Evolutionary conservation across 2,329 filamentous ascomycete species (phyloP).

Genomic region (Xylaria sp.): DNA sequence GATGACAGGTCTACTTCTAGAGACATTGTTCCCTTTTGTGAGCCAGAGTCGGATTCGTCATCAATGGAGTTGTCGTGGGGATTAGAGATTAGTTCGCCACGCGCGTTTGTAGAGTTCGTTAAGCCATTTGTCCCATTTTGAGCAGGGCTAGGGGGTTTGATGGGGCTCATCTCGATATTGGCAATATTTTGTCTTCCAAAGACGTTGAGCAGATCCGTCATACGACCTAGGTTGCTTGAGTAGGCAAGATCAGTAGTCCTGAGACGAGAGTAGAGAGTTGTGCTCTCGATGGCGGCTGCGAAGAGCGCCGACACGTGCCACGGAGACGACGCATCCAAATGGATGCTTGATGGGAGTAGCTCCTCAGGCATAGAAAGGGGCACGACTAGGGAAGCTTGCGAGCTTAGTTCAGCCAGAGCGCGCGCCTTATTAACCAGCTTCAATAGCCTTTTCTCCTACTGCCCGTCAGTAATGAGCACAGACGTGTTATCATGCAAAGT

Average conservation of each 20-base stretch:
- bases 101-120: constrained; percentile 33
- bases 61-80: constrained; percentile 43
- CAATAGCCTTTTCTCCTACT: constrained; percentile 65
- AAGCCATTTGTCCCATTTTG: constrained; percentile 33
- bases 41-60: constrained; percentile 34
- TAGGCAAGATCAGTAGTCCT: constrained; percentile 49
- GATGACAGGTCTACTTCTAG: constrained; percentile 50
- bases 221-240: constrained; percentile 61
- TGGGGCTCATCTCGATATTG: constrained; percentile 71
- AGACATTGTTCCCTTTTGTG: constrained; percentile 39
- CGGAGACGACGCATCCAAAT: constrained; percentile 65
- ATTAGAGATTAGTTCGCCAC: constrained; percentile 38
- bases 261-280: constrained; percentile 77
- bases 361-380: constrained; percentile 71
- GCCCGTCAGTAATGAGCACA: constrained; percentile 2
- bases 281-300: constrained; percentile 76
- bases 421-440: constrained; percentile 76
- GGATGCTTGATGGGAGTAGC: constrained; percentile 61
- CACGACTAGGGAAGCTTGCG: constrained; percentile 76
- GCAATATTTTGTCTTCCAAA: constrained; percentile 82
- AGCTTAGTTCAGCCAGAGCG: constrained; percentile 70
- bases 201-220: constrained; percentile 71
- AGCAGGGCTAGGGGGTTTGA: constrained; percentile 42
- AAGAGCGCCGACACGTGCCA: constrained; percentile 86
- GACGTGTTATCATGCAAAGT: background rate